Evolutionary conservation across 2,329 filamentous ascomycete genomes (phyloP).

Genomic region (Claviceps purpurea): DNA sequence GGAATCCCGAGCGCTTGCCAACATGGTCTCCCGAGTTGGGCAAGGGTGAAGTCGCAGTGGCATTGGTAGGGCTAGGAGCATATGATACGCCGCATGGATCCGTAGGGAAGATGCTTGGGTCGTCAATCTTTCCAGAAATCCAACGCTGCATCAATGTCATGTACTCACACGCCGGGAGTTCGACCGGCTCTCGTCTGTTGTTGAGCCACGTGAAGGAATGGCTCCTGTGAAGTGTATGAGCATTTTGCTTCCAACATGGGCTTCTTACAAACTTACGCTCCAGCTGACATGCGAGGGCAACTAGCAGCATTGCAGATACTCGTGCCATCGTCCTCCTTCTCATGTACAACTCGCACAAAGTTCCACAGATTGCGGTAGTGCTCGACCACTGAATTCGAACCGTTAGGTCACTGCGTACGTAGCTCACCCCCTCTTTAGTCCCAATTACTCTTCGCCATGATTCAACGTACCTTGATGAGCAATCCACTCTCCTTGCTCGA

Average conservation of each 20-base stretch:
- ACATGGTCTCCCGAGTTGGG: slow-evolving; percentile 60
- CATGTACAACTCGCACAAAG: slow-evolving; percentile 79
- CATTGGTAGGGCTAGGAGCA: slow-evolving; percentile 46
- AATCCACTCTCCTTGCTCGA: slow-evolving; percentile 91
- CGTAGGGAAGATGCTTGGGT: slow-evolving; percentile 80
- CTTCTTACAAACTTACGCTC: slow-evolving; percentile 51
- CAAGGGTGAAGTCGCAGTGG: slow-evolving; percentile 46
- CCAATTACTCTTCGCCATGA: background rate
- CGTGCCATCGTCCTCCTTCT: slow-evolving; percentile 63
- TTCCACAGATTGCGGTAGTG: slow-evolving; percentile 82
- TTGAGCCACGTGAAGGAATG: slow-evolving; percentile 97
- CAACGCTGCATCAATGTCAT: slow-evolving; percentile 93
- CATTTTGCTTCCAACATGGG: background rate
- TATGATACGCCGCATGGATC: slow-evolving; percentile 60
- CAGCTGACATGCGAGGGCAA: slow-evolving; percentile 90
- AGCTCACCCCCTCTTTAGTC: background rate
- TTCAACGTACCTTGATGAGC: slow-evolving; percentile 68
- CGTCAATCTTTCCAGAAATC: slow-evolving; percentile 92
- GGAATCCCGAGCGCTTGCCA: slow-evolving; percentile 86
- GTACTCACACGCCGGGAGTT: slow-evolving; percentile 85
- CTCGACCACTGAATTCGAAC: slow-evolving; percentile 60
- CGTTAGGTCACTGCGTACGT: background rate
- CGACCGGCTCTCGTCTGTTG: slow-evolving; percentile 71
- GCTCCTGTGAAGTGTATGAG: slow-evolving; percentile 36
- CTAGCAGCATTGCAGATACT: slow-evolving; percentile 72